These are phyloP conservation scores for Epithemia pelagica DNA, from an alignment of 108 stramenopile species.

Conservation along the genomic window DNA sequence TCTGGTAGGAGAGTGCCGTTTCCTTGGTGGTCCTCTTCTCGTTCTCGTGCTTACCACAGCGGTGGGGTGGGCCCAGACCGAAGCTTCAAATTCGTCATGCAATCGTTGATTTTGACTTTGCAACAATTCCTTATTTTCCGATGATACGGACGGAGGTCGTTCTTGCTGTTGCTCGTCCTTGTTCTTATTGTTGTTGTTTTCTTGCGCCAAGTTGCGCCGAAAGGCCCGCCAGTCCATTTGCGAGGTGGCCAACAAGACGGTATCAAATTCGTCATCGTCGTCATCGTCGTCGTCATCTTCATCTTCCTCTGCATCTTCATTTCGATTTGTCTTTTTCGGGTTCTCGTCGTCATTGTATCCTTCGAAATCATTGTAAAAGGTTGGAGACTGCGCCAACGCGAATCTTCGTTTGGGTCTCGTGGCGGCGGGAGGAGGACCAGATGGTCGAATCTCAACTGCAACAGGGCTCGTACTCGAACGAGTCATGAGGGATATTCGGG, in stretches of 20 bases:
- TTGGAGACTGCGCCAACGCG: too few species aligned
- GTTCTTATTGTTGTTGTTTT: not conserved
- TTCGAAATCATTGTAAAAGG: slow-evolving; percentile 1
- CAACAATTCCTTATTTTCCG: slow-evolving; percentile 53
- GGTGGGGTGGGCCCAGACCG: slow-evolving; percentile 68
- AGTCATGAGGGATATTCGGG: too few species aligned
- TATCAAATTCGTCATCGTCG: slow-evolving; percentile 46
- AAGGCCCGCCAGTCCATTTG: slow-evolving; percentile 62
- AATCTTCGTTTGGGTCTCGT: too few species aligned
- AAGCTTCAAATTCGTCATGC: slow-evolving; percentile 49
- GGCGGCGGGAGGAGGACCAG: too few species aligned
- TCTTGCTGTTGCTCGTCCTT: not conserved
- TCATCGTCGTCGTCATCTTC: slow-evolving; percentile 31
- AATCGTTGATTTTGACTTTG: slow-evolving; percentile 43
- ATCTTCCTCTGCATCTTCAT: not conserved
- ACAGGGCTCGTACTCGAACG: too few species aligned
- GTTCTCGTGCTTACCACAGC: slow-evolving; percentile 54
- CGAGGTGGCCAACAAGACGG: slow-evolving; percentile 38
- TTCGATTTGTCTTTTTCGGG: too few species aligned
- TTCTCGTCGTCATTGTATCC: not conserved
- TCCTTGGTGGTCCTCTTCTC: too few species aligned
- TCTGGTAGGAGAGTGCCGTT: too few species aligned
- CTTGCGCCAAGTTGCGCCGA: slow-evolving; percentile 40
- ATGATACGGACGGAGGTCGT: slow-evolving; percentile 35
- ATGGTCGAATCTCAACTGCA: too few species aligned